A percentile compares a stretch with the other conserved stretches of the same genome.
These are phyloP conservation scores for Carpinus viminea DNA, from an alignment of 306 rosid species.

Conservation along the genomic window DNA sequence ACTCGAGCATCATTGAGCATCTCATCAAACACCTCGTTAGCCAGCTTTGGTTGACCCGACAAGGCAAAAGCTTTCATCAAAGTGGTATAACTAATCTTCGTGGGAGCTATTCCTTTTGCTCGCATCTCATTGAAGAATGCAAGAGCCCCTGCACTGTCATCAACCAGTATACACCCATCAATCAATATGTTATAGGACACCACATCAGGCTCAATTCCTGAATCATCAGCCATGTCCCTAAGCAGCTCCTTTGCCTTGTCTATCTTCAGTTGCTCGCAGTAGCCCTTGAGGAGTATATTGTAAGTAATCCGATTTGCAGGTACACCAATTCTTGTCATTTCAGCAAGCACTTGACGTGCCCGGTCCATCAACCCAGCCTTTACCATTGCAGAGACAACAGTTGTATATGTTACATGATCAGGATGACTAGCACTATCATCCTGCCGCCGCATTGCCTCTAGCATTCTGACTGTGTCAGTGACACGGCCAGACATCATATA, in stretches of 20 bases:
- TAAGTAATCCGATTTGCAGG: constrained; percentile 80
- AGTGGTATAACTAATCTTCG: constrained; percentile 94
- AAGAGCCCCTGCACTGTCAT: constrained; percentile 89
- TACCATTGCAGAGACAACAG: constrained; percentile 86
- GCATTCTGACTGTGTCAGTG: constrained; percentile 72
- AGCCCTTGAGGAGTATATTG: constrained; percentile 87
- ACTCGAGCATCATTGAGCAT: constrained; percentile 78
- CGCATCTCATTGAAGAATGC: constrained; percentile 90
- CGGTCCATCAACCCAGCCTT: constrained; percentile 81
- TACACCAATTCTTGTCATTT: constrained; percentile 78
- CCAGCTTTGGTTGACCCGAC: constrained; percentile 91
- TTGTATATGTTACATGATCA: constrained; percentile 88
- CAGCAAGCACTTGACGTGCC: constrained; percentile 84
- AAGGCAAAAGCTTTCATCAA: constrained; percentile 91
- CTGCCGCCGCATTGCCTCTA: constrained; percentile 82
- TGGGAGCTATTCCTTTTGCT: constrained; percentile 82
- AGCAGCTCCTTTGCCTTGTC: constrained; percentile 75
- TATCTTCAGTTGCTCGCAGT: constrained; percentile 74
- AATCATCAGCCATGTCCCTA: constrained; percentile 74
- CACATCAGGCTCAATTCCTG: constrained; percentile 80
- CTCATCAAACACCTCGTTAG: constrained; percentile 85
- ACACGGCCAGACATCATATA: constrained; percentile 89
- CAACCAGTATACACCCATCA: constrained; percentile 87
- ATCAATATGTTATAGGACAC: constrained; percentile 85
- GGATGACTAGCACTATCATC: constrained; percentile 81